Percentiles rank a stretch among this genome's conserved stretches.
These are phyloP conservation scores for Tetrahymena malaccensis DNA, from an alignment of 73 alveolate genomes.

Conservation along the genomic window DNA sequence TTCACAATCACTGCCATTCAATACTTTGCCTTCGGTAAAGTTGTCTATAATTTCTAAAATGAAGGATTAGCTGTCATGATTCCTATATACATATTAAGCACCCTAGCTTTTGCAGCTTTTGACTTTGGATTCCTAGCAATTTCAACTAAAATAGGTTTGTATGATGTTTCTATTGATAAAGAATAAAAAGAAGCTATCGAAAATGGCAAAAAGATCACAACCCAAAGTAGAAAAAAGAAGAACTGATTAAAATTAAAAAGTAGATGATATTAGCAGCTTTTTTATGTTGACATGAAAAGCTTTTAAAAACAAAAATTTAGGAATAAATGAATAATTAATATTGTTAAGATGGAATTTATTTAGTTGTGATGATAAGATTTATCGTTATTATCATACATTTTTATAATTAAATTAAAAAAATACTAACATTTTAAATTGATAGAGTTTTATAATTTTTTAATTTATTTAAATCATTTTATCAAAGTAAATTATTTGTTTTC, in stretches of 20 bases:
- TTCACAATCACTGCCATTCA: not conserved
- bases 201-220: not conserved
- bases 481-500: too few species aligned
- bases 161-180: not conserved
- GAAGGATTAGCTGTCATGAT: not conserved
- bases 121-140: not conserved
- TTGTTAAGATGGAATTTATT: too few species aligned
- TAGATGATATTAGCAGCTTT: too few species aligned
- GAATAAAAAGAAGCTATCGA: not conserved
- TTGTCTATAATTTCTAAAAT: not conserved
- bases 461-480: too few species aligned
- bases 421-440: too few species aligned
- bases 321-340: too few species aligned
- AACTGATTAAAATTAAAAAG: not conserved
- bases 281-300: too few species aligned
- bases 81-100: not conserved
- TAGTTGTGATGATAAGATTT: too few species aligned
- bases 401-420: too few species aligned
- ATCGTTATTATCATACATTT: too few species aligned
- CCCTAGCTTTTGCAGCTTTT: not conserved
- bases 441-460: too few species aligned
- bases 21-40: not conserved
- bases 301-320: too few species aligned
- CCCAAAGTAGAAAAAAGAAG: not conserved
- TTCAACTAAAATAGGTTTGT: not conserved